These are phyloP conservation scores for Aspergillus viridinutans DNA, from an alignment of 2,329 filamentous ascomycete species.

Conservation along the genomic window DNA sequence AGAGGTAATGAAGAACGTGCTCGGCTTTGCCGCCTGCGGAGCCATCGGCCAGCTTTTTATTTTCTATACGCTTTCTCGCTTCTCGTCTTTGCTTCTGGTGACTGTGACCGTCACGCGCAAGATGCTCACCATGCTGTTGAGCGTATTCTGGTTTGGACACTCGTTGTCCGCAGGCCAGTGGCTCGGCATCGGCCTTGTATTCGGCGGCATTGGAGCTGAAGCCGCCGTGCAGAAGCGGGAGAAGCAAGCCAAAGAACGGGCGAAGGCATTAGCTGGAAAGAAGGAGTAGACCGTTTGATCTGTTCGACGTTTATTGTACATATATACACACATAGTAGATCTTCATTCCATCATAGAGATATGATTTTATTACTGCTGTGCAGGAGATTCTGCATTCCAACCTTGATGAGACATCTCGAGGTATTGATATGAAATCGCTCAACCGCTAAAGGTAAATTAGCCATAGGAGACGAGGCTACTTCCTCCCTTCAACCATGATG, in stretches of 20 bases:
- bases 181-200: slow-evolving; percentile 86
- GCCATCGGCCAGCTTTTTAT: slow-evolving; percentile 96
- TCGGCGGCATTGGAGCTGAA: slow-evolving; percentile 91
- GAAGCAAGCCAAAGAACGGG: slow-evolving; percentile 74
- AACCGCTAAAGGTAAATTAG: neutral
- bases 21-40: slow-evolving; percentile 85
- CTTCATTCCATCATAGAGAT: neutral
- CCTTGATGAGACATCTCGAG: neutral
- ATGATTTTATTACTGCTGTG: neutral
- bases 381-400: neutral
- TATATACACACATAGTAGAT: slow-evolving; percentile 4
- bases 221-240: slow-evolving; percentile 74
- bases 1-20: slow-evolving; percentile 75
- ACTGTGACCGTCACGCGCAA: slow-evolving; percentile 97
- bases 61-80: slow-evolving; percentile 90
- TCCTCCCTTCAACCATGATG: slow-evolving; percentile 63
- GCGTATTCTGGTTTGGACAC: slow-evolving; percentile 92
- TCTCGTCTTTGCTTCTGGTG: slow-evolving; percentile 85
- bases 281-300: slow-evolving; percentile 17
- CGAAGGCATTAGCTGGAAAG: slow-evolving; percentile 45
- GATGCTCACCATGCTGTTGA: slow-evolving; percentile 98
- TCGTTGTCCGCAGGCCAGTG: slow-evolving; percentile 83
- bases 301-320: neutral
- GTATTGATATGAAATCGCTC: neutral
- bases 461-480: slow-evolving; percentile 31